Base-by-base conservation (phyloP, 352 stramenopile genomes). In the Phytophthora crassamura region DNA sequence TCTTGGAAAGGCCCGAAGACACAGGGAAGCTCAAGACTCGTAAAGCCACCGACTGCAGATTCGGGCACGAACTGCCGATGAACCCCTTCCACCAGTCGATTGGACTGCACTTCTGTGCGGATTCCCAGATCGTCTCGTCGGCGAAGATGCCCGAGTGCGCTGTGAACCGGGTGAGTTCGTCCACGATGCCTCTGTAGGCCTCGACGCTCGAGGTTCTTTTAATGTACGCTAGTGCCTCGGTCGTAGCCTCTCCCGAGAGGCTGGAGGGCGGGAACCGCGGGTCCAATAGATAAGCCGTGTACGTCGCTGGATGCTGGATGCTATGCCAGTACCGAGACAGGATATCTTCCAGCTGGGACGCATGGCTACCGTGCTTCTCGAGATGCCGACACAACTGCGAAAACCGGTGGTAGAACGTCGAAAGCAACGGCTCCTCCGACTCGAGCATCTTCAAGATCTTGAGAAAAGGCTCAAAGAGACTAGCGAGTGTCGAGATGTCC, bases 41-140 rank as follows among this genome's bases (percentile, higher is more conserved):
- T 48, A 93, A 46, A n/a, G 80, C 84, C 12, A 91, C 66, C 15
- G 69, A 51, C 49, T 93, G 82, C 18, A 93, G 60, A 56, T 89
- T 82, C 14, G 82, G 84, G 53, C 81, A 89, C 50, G 82, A 88
- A 42, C 78, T 76, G 16, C 82, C 84, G 64, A 93, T 90, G 34
- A 93, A 91, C n/a, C 80, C 82, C 42, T 90, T 91, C 82, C 82
- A 93, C 82, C 82, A 93, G 49, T 89, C 74, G 63, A 91, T 61
- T 2, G 80, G 84, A 51, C 80, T 87, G 64, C 80, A 89, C 34
- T 91, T 87, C 28, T 89, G 80, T 3, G 82, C 84, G 11, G 82
- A 90, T 25, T 88, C 84, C 84, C 82, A 90, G 38, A 93, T 81
- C 7, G 84, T 71, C 40, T 93, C 84, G 64, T 93, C 84, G 1